Conservation (phyloP, 2,329 filamentous ascomycete genomes). For the Hortaea sp. region DNA sequence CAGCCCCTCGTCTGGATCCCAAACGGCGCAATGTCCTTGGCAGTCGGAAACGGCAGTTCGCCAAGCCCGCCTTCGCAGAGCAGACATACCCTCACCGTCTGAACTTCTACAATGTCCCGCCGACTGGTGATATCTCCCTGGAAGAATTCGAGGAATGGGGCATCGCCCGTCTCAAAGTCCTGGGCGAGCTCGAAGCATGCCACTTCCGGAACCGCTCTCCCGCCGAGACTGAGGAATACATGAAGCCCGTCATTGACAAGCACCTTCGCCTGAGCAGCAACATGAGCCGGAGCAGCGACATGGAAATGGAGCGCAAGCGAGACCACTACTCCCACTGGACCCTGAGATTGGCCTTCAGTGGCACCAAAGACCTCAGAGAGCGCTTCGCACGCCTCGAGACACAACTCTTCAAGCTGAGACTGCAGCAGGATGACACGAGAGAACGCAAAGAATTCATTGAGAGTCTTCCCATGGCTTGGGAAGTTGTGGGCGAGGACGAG, state of each 20-base stretch:
- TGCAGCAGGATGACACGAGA: slow-evolving; percentile 61
- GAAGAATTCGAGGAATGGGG: slow-evolving; percentile 99
- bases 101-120: slow-evolving; percentile 83
- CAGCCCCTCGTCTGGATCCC: slow-evolving; percentile 36
- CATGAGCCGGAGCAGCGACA: slow-evolving; percentile 48
- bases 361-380: slow-evolving; percentile 79
- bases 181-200: slow-evolving; percentile 84
- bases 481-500: slow-evolving; percentile 70
- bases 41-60: slow-evolving; percentile 79
- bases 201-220: slow-evolving; percentile 83
- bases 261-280: slow-evolving; percentile 72
- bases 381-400: slow-evolving; percentile 82
- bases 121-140: slow-evolving; percentile 86
- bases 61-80: slow-evolving; percentile 63
- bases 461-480: slow-evolving; percentile 72
- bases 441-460: slow-evolving; percentile 71
- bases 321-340: slow-evolving; percentile 99
- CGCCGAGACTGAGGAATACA: slow-evolving; percentile 72
- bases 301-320: slow-evolving; percentile 69
- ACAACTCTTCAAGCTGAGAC: slow-evolving; percentile 75
- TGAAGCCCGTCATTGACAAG: slow-evolving; percentile 79
- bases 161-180: slow-evolving; percentile 78
- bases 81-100: slow-evolving; percentile 74
- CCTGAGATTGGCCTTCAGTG: slow-evolving; percentile 80
- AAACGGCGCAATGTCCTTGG: slow-evolving; percentile 72